These are phyloP conservation scores for Colletotrichum lentis DNA, from an alignment of 2,329 filamentous ascomycete genomes.

Conservation along the genomic window DNA sequence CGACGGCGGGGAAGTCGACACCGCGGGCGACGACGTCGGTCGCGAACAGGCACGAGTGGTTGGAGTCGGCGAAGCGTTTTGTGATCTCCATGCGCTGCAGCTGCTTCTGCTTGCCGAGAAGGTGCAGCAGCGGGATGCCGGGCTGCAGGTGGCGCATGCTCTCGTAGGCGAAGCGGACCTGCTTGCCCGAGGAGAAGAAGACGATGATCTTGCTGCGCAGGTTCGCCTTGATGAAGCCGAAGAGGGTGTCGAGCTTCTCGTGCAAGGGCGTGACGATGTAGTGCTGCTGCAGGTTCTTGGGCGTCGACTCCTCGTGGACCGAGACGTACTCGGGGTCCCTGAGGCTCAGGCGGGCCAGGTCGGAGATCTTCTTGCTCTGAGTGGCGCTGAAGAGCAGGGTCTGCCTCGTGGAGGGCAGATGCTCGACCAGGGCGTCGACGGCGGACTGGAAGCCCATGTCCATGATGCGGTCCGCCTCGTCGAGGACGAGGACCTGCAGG, in stretches of 20 bases:
- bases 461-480: conserved; percentile 96
- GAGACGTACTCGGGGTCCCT: conserved; percentile 94
- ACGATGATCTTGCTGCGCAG: conserved; percentile 95
- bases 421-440: conserved; percentile 91
- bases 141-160: conserved; percentile 92
- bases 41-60: conserved; percentile 88
- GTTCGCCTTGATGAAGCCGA: conserved; percentile 89
- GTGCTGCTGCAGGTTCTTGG: conserved; percentile 83
- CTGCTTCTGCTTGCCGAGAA: conserved; percentile 95
- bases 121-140: conserved; percentile 89
- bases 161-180: conserved; percentile 96
- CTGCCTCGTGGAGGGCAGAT: conserved; percentile 84
- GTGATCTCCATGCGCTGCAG: conserved; percentile 88
- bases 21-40: conserved; percentile 95
- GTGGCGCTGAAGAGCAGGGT: conserved; percentile 96
- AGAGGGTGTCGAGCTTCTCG: conserved; percentile 91
- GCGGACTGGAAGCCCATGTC: conserved; percentile 95
- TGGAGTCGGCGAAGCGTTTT: conserved; percentile 79
- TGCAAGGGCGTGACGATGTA: conserved; percentile 86
- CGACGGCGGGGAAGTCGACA: conserved; percentile 93
- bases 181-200: conserved; percentile 93
- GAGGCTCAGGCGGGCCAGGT: conserved; percentile 86
- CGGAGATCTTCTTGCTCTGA: conserved; percentile 92
- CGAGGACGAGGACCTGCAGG: conserved; percentile 89
- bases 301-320: conserved; percentile 90